Percentiles rank a stretch among this genome's conserved stretches.
These are phyloP conservation scores for Setaria italica DNA, from an alignment of 202 grass and related monocot species.

Conservation along the genomic window DNA sequence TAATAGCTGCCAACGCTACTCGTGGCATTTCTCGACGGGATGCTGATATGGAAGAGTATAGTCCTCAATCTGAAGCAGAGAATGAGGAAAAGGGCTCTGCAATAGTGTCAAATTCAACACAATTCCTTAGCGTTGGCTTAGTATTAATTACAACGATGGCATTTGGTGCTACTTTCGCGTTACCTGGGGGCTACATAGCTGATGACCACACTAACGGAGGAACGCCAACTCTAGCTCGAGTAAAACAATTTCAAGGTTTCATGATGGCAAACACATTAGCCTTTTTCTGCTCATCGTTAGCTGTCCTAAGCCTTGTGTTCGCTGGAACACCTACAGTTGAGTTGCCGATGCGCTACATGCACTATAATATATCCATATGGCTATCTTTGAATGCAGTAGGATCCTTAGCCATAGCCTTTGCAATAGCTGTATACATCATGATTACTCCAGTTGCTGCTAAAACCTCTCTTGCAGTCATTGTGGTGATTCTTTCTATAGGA, in stretches of 20 bases:
- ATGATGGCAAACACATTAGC: conserved; percentile 31
- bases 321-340: conserved; percentile 36
- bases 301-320: conserved; percentile 22
- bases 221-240: conserved; percentile 19
- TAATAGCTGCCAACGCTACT: neutral
- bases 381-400: conserved; percentile 1
- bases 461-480: conserved; percentile 22
- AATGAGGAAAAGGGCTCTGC: neutral
- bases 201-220: neutral
- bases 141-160: conserved; percentile 38
- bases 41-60: neutral
- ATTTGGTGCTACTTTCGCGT: conserved; percentile 25
- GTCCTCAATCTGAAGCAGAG: neutral
- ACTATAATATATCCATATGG: conserved; percentile 26
- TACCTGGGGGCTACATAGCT: conserved; percentile 23
- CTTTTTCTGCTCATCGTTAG: conserved; percentile 26
- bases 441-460: conserved; percentile 25
- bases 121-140: conserved; percentile 15
- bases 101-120: conserved; percentile 16
- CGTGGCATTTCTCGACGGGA: neutral
- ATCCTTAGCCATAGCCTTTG: conserved; percentile 19
- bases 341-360: conserved; percentile 22
- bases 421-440: conserved; percentile 34
- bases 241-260: conserved; percentile 23
- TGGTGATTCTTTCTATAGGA: conserved; percentile 13